Base-by-base conservation (phyloP, 306 rosid genomes). In the Spatholobus suberectus region DNA sequence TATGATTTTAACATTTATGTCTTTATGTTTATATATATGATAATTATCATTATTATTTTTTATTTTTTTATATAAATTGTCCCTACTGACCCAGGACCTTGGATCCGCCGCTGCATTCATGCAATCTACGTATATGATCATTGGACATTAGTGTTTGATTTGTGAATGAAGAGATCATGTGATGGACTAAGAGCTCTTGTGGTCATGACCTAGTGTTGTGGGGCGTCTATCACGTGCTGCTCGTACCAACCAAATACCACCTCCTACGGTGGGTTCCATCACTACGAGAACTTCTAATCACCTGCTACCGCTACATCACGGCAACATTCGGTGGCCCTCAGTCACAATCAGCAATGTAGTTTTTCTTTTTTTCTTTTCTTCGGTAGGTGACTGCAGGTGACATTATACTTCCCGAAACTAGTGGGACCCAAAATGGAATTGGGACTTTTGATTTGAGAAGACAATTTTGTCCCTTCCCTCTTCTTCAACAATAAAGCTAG, bases 211-310 rank as follows among this genome's bases (percentile, higher is more conserved):
- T 63, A 32, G 44, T 65, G 26, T 27, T 49, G 71, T 81, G 85
- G 80, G 78, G 73, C 57, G 11, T 43, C 41, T 15, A 76, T 77
- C 84, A 84, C 81, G 76, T 73, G 87, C 46, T 63, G 20, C 67
- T 21, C 77, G 34, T 73, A 63, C 81, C 76, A 59, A 54, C 72
- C 76, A 51, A 63, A 35, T 35, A 57, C 63, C 63, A 57, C 18
- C 24, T 58, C 72, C 27, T 51, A 23, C 11, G 77, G 43, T 46
- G 81, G 77, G 77, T 65, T 59, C 68, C 29, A 37, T 18, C 70
- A 71, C 73, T 17, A 0, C 15, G 18, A 17, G 41, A 55, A 41
- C 71, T 17, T 43, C 49, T 1, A 43, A 66, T 46, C 24, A 47
- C 4, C 29, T 4, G 21, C n/a, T 11, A 23, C 44, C 79, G 29